phyloP scores from a whole-genome alignment of 2,329 filamentous ascomycete species.

The Paraconiothyrium brasiliense region DNA sequence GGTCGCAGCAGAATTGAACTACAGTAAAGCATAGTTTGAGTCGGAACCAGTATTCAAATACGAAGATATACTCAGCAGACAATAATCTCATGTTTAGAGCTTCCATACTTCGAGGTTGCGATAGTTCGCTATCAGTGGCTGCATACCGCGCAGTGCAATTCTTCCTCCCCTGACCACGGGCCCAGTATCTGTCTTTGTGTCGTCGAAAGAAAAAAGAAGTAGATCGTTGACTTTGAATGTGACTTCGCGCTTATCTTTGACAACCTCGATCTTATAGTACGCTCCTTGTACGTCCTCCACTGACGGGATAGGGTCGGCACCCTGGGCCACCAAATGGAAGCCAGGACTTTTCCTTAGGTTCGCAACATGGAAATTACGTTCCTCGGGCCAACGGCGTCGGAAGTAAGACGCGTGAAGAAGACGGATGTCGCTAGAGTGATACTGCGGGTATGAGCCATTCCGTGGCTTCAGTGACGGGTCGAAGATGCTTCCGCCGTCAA shows the following conservation, averaged over 20 bases:
- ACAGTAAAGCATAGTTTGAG: too few relatives aligned
- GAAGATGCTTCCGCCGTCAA: slow-evolving; percentile 41
- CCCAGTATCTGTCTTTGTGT: slow-evolving; percentile 39
- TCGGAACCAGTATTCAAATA: too few relatives aligned
- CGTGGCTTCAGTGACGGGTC: slow-evolving; percentile 34
- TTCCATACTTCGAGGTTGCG: slow-evolving; percentile 46
- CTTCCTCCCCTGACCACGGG: slow-evolving; percentile 35
- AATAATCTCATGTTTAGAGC: slow-evolving; percentile 20
- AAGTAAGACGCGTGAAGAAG: slow-evolving; percentile 32
- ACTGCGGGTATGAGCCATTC: slow-evolving; percentile 39
- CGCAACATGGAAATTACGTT: slow-evolving; percentile 41
- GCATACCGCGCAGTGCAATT: slow-evolving; percentile 46
- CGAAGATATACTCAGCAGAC: too few relatives aligned
- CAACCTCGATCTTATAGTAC: slow-evolving; percentile 43
- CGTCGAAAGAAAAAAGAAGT: slow-evolving; percentile 38
- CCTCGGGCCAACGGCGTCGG: slow-evolving; percentile 34
- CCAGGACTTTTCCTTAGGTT: slow-evolving; percentile 45
- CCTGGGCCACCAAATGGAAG: slow-evolving; percentile 40
- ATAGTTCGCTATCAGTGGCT: slow-evolving; percentile 41
- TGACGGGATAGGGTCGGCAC: slow-evolving; percentile 41
- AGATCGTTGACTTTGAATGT: slow-evolving; percentile 42
- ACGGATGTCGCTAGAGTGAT: slow-evolving; percentile 33
- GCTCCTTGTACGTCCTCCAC: slow-evolving; percentile 39
- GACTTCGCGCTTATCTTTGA: slow-evolving; percentile 42
- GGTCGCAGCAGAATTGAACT: too few relatives aligned